Evolutionary conservation across 257 asterid species (phyloP).

Genomic region (Prunella vulgaris): DNA sequence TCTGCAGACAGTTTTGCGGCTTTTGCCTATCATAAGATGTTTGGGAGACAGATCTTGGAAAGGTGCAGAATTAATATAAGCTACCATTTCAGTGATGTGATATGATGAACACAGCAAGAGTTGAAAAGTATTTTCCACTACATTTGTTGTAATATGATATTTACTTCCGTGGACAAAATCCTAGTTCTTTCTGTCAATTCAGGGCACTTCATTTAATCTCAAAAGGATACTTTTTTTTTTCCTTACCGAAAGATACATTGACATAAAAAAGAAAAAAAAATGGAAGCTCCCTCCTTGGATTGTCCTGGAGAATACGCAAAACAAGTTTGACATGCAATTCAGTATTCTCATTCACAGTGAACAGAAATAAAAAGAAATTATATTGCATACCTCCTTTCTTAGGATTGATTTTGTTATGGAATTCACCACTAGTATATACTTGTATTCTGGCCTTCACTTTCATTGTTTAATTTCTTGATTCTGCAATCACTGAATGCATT

Average conservation of each 20-base stretch:
- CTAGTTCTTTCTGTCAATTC: neutral
- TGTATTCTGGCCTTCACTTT: neutral
- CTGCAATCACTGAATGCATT: constrained; percentile 3
- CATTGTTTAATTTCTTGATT: neutral
- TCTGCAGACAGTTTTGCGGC: constrained; percentile 6
- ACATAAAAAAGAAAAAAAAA: neutral
- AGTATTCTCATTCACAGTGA: neutral
- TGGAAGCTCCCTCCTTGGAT: neutral
- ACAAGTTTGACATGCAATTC: constrained; percentile 4
- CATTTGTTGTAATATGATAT: neutral
- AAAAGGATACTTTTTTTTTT: neutral
- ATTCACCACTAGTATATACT: neutral
- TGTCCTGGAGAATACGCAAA: constrained; percentile 3
- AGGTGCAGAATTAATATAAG: constrained; percentile 12
- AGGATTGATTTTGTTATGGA: neutral
- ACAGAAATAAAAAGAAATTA: neutral
- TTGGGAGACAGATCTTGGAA: constrained; percentile 7
- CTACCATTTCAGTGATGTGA: constrained; percentile 15
- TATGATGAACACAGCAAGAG: constrained; percentile 3
- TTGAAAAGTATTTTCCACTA: constrained; percentile 7
- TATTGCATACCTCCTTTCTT: neutral
- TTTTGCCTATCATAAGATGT: neutral
- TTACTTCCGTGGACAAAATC: neutral
- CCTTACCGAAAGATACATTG: neutral
- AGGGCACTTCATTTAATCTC: neutral